Conservation (phyloP, 805 yeast genomes). For the Candida chauliodis region DNA sequence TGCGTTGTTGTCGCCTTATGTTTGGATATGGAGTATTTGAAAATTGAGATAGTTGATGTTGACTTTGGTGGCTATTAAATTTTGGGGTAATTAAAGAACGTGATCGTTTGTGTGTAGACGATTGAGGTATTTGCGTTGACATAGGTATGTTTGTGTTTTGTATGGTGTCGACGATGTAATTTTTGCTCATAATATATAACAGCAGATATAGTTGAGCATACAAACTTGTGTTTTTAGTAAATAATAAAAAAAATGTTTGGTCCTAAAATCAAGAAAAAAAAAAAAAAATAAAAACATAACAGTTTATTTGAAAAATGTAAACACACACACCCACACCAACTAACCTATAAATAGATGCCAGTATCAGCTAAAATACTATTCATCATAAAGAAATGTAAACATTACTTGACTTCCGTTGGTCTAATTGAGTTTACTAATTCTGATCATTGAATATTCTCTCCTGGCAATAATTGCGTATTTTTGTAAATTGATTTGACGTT, state of each 20-base stretch:
- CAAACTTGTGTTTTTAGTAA: not conserved
- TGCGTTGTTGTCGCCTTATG: not conserved
- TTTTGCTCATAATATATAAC: not conserved
- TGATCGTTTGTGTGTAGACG: constrained; percentile 1
- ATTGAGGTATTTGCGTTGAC: not conserved
- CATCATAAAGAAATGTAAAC: no score
- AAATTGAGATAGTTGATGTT: not conserved
- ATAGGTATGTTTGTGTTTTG: not conserved
- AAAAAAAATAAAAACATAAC: no score
- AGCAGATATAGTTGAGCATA: not conserved
- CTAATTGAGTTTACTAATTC: no score
- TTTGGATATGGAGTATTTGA: not conserved
- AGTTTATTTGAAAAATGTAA: not conserved
- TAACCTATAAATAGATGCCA: no score
- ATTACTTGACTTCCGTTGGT: no score
- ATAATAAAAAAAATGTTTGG: not conserved
- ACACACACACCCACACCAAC: not conserved
- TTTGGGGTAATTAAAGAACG: constrained; percentile 1
- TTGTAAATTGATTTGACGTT: no score
- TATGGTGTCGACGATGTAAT: not conserved
- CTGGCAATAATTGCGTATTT: no score
- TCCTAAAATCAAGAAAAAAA: not conserved
- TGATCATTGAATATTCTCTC: no score
- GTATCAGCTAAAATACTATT: no score
- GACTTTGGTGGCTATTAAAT: not conserved